Base-by-base conservation (phyloP, 2,329 filamentous ascomycete genomes). In the Colletotrichum sp. region DNA sequence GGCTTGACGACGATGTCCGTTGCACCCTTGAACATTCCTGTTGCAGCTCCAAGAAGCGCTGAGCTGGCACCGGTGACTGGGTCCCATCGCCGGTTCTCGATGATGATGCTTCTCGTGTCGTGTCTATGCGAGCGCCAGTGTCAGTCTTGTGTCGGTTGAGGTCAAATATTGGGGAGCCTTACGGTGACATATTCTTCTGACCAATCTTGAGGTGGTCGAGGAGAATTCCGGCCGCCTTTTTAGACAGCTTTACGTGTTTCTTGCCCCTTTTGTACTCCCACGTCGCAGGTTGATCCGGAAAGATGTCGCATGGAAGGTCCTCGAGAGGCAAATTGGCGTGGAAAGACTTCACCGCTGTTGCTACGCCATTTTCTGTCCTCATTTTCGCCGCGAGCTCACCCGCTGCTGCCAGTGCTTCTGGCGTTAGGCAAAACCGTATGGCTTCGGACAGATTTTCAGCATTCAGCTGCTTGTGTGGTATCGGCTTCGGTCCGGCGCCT, bases 191-290 rank as follows among this genome's bases (percentile, higher is more conserved):
- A 8, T 72, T 67, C 28, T 72, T 75, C 8, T 64, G 62, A 2
- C 64, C 72, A 32, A 92, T 82, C 79, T 89, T 89, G 76, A 87
- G 87, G 78, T 88, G 85, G 68, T 90, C 85, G 5, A 89, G 85
- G 8, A 92, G 79, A 1, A 92, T 81, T 55, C 90, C 87, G 0
- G 90, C 90, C 4, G 91, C 91, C 21, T 90, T 80, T 2, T 89
- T 85, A 5, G 87, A 90, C 1, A 92, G 81, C 64, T 87, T 85
- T 24, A 90, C 78, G 10, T 83, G 28, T 8, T 64, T 82, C 2
- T 87, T 88, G 78, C 78, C 71, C 13, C 57, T 76, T 77, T 88
- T 89, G 32, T 89, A 82, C 21, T 84, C 82, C 91, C 90, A 92
- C 0, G 86, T 86, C 0, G 91, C 90, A 5, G 88, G 86, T 4